Percentiles rank a stretch among this genome's conserved stretches.
Evolutionary conservation across 2,329 filamentous ascomycete species (phyloP).

Genomic region (Didymella pomorum): DNA sequence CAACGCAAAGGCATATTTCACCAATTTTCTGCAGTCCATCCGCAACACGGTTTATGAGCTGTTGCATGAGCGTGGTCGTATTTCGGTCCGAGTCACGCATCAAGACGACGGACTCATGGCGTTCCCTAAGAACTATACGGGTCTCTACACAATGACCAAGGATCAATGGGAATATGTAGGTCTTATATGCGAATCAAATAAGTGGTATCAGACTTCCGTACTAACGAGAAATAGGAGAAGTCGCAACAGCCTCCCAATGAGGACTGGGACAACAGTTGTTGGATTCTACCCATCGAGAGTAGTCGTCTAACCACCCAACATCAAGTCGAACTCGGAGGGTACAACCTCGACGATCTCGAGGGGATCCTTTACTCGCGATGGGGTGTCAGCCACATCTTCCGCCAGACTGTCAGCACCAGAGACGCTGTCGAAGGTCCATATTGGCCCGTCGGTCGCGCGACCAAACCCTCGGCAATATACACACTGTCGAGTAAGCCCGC

Average conservation of each 20-base stretch:
- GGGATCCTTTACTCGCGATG: conserved; percentile 1
- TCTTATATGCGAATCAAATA: background rate
- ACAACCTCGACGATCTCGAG: background rate
- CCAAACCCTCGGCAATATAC: background rate
- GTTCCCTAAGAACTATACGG: conserved; percentile 30
- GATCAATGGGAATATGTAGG: conserved; percentile 34
- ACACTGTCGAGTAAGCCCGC: too few species aligned
- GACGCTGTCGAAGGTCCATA: background rate
- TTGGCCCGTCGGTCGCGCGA: conserved; percentile 10
- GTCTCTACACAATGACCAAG: conserved; percentile 26
- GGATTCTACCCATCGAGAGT: conserved; percentile 1
- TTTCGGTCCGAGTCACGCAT: conserved; percentile 28
- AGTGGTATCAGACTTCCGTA: background rate
- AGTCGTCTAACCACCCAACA: background rate
- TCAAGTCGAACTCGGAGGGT: background rate
- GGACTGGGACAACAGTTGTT: conserved; percentile 15
- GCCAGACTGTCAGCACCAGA: background rate
- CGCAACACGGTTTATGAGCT: conserved; percentile 29
- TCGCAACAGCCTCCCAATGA: background rate
- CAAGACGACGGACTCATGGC: conserved; percentile 25
- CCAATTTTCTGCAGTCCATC: conserved; percentile 30
- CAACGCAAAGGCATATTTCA: background rate
- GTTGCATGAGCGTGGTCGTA: conserved; percentile 25
- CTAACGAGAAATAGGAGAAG: conserved; percentile 10
- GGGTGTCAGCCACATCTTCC: conserved; percentile 2